phyloP scores from a whole-genome alignment of 805 yeast species.

The Candida hungchunana region DNA sequence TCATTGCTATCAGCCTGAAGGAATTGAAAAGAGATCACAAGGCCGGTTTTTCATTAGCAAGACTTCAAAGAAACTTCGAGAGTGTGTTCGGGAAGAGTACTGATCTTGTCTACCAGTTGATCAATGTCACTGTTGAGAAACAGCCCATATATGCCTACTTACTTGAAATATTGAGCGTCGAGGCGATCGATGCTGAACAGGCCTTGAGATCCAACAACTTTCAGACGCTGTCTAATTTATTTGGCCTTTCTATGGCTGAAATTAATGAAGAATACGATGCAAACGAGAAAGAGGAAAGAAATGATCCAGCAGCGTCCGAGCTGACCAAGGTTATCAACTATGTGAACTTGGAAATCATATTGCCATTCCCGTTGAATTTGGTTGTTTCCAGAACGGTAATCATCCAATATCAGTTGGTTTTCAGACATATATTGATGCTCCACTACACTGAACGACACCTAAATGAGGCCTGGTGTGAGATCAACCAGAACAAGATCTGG shows the following conservation, averaged over 20 bases:
- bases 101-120: constrained; percentile 26
- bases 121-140: constrained; percentile 38
- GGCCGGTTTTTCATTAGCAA: constrained; percentile 28
- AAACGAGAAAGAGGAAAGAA: neutral
- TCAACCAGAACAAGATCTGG: constrained; percentile 67
- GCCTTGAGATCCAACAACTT: constrained; percentile 43
- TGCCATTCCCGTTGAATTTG: constrained; percentile 86
- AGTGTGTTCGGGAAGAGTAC: constrained; percentile 12
- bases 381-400: constrained; percentile 66
- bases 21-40: constrained; percentile 45
- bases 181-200: constrained; percentile 51
- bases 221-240: too few relatives aligned
- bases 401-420: constrained; percentile 74
- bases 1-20: constrained; percentile 44
- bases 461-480: constrained; percentile 69
- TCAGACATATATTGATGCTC: constrained; percentile 64
- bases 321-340: constrained; percentile 43
- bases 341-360: constrained; percentile 49
- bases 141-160: constrained; percentile 38
- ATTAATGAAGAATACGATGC: too few relatives aligned
- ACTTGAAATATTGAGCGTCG: constrained; percentile 46
- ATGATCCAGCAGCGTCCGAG: constrained; percentile 27
- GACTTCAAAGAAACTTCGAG: constrained; percentile 31
- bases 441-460: constrained; percentile 57
- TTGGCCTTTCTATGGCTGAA: too few relatives aligned